phyloP scores from a whole-genome alignment of 257 asterid genomes.

The Petunia secreta region DNA sequence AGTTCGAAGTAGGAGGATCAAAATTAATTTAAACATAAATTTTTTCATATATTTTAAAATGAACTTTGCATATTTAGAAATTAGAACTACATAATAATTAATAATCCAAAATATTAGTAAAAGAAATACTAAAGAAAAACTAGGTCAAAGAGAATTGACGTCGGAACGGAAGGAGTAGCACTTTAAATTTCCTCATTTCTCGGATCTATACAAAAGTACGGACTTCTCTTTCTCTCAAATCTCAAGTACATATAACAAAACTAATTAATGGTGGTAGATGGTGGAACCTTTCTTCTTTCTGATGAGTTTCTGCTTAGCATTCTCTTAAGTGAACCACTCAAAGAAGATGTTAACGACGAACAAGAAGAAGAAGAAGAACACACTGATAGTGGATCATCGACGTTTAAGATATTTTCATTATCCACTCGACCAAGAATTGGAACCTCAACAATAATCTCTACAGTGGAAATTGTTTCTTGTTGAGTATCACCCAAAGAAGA shows the following conservation, averaged over 20 bases:
- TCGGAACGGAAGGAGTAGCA: no score
- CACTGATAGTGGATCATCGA: constrained; percentile 18
- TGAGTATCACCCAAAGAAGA: no score
- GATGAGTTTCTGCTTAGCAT: constrained; percentile 38
- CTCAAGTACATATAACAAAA: neutral
- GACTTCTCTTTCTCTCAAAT: constrained; percentile 10
- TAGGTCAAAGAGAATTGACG: no score
- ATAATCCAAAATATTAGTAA: no score
- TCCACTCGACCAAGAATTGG: constrained; percentile 9
- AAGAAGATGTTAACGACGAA: neutral
- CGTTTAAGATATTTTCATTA: constrained; percentile 1
- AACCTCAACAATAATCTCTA: constrained; percentile 35
- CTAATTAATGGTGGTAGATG: constrained; percentile 18
- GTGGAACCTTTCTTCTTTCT: constrained; percentile 35
- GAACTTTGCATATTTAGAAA: no score
- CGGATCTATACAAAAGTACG: no score
- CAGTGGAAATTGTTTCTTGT: neutral
- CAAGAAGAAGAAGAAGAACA: constrained; percentile 12
- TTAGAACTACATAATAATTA: no score
- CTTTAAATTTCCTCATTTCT: no score
- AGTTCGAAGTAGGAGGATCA: no score
- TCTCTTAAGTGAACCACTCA: constrained; percentile 33
- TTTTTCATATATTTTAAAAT: no score
- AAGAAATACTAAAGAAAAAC: no score
- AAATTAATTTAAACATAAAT: no score